Percentiles rank a stretch among this genome's conserved stretches.
Evolutionary conservation across 2,329 filamentous ascomycete genomes (phyloP).

Genomic region (Fusarium bactridioides): DNA sequence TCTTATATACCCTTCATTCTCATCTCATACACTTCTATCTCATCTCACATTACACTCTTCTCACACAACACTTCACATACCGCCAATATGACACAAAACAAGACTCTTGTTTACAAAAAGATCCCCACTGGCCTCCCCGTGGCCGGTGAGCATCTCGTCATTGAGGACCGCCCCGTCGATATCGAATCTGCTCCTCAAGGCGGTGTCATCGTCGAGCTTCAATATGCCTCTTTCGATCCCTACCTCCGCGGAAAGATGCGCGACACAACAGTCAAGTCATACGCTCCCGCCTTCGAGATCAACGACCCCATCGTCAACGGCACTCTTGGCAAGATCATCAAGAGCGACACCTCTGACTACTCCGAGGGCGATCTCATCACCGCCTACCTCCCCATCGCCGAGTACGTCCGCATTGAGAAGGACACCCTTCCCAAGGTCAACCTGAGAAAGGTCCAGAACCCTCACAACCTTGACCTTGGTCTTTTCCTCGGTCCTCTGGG

Average conservation of each 20-base stretch:
- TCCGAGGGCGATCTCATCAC: conserved; percentile 72
- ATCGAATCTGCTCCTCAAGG: conserved; percentile 62
- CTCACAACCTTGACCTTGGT: conserved; percentile 69
- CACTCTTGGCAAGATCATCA: conserved; percentile 73
- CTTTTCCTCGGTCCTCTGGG: conserved; percentile 76
- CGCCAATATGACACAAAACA: conserved; percentile 63
- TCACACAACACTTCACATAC: neutral
- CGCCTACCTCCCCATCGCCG: conserved; percentile 66
- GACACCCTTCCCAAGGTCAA: conserved; percentile 51
- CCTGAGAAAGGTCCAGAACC: conserved; percentile 69
- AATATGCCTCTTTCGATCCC: conserved; percentile 82
- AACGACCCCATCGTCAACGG: conserved; percentile 70
- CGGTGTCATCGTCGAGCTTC: conserved; percentile 74
- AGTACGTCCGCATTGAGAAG: conserved; percentile 68
- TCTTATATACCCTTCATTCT: neutral
- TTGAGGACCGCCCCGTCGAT: conserved; percentile 75
- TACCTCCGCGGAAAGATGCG: conserved; percentile 87
- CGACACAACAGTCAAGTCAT: conserved; percentile 66
- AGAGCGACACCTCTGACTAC: conserved; percentile 70
- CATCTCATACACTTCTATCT: neutral
- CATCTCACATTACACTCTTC: neutral
- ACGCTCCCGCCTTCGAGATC: conserved; percentile 58
- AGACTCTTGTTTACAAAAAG: conserved; percentile 77
- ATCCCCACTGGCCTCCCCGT: conserved; percentile 72
- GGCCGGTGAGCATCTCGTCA: conserved; percentile 71